Base-by-base conservation (phyloP, 176 grass and related monocot species). In the Guadua angustifolia region DNA sequence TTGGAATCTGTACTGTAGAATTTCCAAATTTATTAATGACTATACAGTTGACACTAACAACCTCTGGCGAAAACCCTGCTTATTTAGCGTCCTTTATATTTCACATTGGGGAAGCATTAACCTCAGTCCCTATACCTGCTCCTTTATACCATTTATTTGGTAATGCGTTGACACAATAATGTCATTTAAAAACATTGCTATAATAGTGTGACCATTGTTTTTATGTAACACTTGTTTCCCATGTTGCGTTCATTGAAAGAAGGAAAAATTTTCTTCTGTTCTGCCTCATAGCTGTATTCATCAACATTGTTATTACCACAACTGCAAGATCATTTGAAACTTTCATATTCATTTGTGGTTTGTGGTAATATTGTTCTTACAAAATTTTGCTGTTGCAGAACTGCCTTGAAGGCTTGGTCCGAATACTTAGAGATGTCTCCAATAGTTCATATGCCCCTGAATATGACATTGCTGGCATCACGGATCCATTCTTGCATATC, bases 371-470 rank as follows among this genome's bases (percentile, higher is more conserved):
- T 57, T 72, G 60, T 83, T 82, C 75, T 89, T 69, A 83, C 7
- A 76, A 82, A 79, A 25, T 17, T 9, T 80, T 89, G 17, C 83
- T 78, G 66, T 83, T 92, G 49, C 89, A 99, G 97, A 89, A 89
- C 55, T 96, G 81, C 79, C 83, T 91, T 57, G 97, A 99, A 74
- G 89, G 90, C 71, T 85, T 99, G 81, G 88, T 99, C 66, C 80
- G 93, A 75, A 96, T 99, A 91, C 71, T 99, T 66, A 91, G 82
- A 88, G 97, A 99, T 69, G 91, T 99, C 18, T 96, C 93, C 80
- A 99, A 96, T 82, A 99, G 97, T 84, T 89, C 93, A 21, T 99
- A 99, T 89, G 93, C 97, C 83, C 97, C 97, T 71, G 97, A 99
- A 53, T 99, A 99, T 68, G 93, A 99, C 42, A 90, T 99, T 71